Evolutionary conservation across 108 stramenopile species (phyloP).

Genomic region (Fragilaria crotonensis): DNA sequence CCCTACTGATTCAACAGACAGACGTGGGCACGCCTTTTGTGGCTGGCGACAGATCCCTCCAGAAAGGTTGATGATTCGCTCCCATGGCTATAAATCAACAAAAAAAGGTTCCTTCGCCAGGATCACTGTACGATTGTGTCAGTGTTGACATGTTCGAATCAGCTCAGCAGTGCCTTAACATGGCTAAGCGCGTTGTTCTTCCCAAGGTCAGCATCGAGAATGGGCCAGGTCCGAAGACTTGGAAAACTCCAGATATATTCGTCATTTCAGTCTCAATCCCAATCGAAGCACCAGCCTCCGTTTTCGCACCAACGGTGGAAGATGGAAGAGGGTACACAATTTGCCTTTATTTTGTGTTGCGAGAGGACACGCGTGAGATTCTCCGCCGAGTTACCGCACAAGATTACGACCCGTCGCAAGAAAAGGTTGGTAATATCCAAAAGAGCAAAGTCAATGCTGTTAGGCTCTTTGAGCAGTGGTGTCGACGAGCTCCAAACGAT

Average conservation of each 20-base stretch:
- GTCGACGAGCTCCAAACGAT: conserved; percentile 64
- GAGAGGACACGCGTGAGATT: conserved; percentile 65
- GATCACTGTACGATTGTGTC: conserved; percentile 59
- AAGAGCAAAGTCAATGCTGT: conserved; percentile 63
- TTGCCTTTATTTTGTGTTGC: conserved; percentile 66
- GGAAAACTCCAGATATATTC: conserved; percentile 74
- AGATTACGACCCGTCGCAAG: conserved; percentile 51
- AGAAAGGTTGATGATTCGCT: conserved; percentile 40
- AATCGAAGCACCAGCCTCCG: conserved; percentile 63
- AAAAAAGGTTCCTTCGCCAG: conserved; percentile 73
- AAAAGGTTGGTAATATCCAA: conserved; percentile 37
- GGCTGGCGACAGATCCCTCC: conserved; percentile 45
- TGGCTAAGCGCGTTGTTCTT: conserved; percentile 57
- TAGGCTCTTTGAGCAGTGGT: conserved; percentile 74
- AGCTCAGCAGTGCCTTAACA: conserved; percentile 40
- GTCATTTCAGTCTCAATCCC: conserved; percentile 61
- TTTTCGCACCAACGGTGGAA: conserved; percentile 27
- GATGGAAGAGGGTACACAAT: conserved; percentile 74
- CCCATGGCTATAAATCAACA: conserved; percentile 58
- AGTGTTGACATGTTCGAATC: conserved; percentile 71
- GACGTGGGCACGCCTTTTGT: conserved; percentile 46
- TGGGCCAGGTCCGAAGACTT: conserved; percentile 40
- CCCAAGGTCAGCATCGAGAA: conserved; percentile 39
- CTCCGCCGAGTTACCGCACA: conserved; percentile 67
- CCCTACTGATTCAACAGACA: conserved; percentile 41